Base-by-base conservation (phyloP, 2,329 filamentous ascomycete genomes). In the Ophiocordyceps camponoti-leonardi region DNA sequence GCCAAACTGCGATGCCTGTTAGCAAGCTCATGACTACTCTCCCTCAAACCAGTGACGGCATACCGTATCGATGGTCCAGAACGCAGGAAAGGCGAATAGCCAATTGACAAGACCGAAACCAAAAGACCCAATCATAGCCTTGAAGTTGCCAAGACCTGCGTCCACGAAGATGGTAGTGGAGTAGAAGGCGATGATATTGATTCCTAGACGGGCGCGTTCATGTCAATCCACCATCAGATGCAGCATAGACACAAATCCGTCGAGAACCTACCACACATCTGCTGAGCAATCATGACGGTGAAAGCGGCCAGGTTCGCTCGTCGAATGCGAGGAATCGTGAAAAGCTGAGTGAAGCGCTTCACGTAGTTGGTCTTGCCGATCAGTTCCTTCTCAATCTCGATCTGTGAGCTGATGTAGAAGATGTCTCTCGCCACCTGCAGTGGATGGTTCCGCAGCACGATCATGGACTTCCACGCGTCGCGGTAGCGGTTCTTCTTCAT, bases 221-320 rank as follows among this genome's bases (percentile, higher is more conserved):
- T 20, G 18, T 22, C 40, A 41, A 8, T 22, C 22, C 30, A 31
- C 10, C 11, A 31, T 14, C 11, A 14, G 14, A 12, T 31, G 11
- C 11, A 12, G 7, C 10, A 19, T 14, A 22, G 18, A 23, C 5
- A 18, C 6, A 8, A n/a, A n/a, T 19, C 33, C 5, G 19, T 14
- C 18, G n/a, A 30, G n/a, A 37, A 35, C 44, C 20, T 11, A 45
- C 44, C 72, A 53, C 77, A 81, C 71, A 83, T 78, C 61, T 83
- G 79, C 60, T 83, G 79, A 3, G 77, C 77, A 58, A 83, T 76
- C 85, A 93, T 93, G 55, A 92, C 83, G 2, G 78, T 79, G 53
- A 80, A 83, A 1, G 84, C 83, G 12, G 85, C 86, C 42, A 83
- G 69, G 16, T 78, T 87, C 13, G 86, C 86, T 40, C 80, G 72